Conservation (phyloP, 2,329 filamentous ascomycete species). For the Neobulgaria alba region DNA sequence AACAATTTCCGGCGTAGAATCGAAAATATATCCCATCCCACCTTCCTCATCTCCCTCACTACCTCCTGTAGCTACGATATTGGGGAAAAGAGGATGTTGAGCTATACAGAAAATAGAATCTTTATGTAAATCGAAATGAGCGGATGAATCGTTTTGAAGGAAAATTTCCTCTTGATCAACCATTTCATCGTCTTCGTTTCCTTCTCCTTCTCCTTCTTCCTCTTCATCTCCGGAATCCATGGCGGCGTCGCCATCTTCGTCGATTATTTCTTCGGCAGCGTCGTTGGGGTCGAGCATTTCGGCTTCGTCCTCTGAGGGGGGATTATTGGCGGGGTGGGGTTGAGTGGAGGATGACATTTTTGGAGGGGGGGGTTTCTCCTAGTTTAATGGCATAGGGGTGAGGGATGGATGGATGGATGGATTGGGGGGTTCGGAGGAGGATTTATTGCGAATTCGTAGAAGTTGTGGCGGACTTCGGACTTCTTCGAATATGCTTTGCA, state of each 20-base stretch:
- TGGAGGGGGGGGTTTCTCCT: background rate
- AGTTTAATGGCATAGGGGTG: too few species aligned
- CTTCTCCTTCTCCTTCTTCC: conserved; percentile 50
- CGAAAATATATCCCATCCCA: conserved; percentile 80
- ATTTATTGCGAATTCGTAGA: too few species aligned
- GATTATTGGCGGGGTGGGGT: too few species aligned
- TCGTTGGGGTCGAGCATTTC: conserved; percentile 72
- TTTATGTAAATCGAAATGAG: conserved; percentile 83
- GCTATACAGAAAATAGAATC: conserved; percentile 94
- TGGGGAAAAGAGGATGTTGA: conserved; percentile 72
- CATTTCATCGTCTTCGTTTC: conserved; percentile 43
- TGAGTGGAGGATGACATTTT: background rate
- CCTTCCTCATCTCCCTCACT: conserved; percentile 49
- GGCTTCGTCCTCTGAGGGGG: conserved; percentile 57
- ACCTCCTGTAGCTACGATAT: conserved; percentile 81
- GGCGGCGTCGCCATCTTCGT: conserved; percentile 61
- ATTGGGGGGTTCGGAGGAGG: background rate
- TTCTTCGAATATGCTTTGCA: background rate
- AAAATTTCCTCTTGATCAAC: conserved; percentile 51
- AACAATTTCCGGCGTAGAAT: conserved; percentile 59
- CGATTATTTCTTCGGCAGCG: conserved; percentile 63
- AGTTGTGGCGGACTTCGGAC: too few species aligned
- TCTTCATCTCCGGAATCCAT: conserved; percentile 73
- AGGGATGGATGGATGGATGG: background rate
- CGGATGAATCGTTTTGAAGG: conserved; percentile 84